Conservation (phyloP, 2,329 filamentous ascomycete species). For the Fusarium sp. region DNA sequence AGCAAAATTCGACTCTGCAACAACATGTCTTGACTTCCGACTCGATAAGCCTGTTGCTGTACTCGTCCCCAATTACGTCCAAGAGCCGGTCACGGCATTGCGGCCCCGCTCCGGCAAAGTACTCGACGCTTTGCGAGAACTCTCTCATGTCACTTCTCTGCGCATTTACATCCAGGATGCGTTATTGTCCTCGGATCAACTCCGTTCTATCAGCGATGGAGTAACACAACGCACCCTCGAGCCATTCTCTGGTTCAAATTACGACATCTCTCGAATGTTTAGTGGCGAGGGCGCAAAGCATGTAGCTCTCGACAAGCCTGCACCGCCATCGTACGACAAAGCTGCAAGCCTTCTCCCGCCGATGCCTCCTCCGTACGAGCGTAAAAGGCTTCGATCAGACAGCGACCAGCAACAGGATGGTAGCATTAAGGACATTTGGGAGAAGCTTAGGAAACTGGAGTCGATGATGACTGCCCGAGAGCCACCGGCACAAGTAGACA, state of each 20-base stretch:
- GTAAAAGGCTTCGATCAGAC: conserved; percentile 7
- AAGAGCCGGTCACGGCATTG: conserved; percentile 1
- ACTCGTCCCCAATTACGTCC: not conserved
- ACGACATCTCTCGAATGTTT: conserved; percentile 19
- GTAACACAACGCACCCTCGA: not conserved
- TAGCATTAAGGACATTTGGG: not conserved
- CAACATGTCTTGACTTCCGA: not conserved
- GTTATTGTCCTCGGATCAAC: not conserved
- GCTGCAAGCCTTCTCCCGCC: not conserved
- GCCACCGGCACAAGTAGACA: not conserved
- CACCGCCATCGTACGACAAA: conserved; percentile 3
- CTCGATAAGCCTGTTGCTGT: not conserved
- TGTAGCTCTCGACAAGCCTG: not conserved
- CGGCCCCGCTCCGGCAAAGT: conserved; percentile 16
- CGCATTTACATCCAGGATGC: conserved; percentile 12
- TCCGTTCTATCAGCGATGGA: conserved; percentile 1
- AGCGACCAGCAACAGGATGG: not conserved
- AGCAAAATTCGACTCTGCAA: not conserved
- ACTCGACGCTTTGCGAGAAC: conserved; percentile 3
- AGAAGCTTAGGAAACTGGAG: conserved; percentile 1
- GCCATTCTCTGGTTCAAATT: not conserved
- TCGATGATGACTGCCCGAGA: not conserved
- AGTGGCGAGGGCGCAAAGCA: conserved; percentile 12
- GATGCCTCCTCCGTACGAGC: not conserved
- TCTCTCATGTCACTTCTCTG: not conserved